A percentile compares a stretch with the other conserved stretches of the same genome.
Conservation (phyloP, 2,329 filamentous ascomycete species). For the Beauveria australis region DNA sequence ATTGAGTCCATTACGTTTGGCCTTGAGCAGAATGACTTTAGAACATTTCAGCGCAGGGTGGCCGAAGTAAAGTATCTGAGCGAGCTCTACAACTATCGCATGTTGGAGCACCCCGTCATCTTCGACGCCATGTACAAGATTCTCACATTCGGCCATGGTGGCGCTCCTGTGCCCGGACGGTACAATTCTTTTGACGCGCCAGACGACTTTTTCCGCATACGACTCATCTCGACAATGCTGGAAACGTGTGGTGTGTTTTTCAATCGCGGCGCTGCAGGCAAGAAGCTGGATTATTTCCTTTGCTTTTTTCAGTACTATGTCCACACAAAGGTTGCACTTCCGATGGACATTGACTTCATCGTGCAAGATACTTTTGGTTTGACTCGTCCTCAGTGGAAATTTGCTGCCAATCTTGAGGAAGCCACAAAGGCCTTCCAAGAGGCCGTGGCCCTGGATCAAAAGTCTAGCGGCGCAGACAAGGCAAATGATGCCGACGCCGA, state of each 20-base stretch:
- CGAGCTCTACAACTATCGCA: slow-evolving; percentile 94
- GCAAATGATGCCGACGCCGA: slow-evolving; percentile 63
- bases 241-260: slow-evolving; percentile 97
- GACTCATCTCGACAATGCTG: slow-evolving; percentile 77
- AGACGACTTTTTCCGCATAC: slow-evolving; percentile 94
- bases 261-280: slow-evolving; percentile 83
- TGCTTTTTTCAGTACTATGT: slow-evolving; percentile 98
- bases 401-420: slow-evolving; percentile 72
- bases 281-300: slow-evolving; percentile 96
- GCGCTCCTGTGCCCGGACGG: slow-evolving; percentile 70
- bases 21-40: slow-evolving; percentile 93
- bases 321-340: slow-evolving; percentile 76
- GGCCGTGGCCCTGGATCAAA: slow-evolving; percentile 85
- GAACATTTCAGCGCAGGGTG: slow-evolving; percentile 89
- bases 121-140: slow-evolving; percentile 95
- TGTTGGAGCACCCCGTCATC: slow-evolving; percentile 90
- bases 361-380: slow-evolving; percentile 85
- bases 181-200: slow-evolving; percentile 75
- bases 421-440: slow-evolving; percentile 77
- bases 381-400: slow-evolving; percentile 86
- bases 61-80: slow-evolving; percentile 94
- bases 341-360: slow-evolving; percentile 96
- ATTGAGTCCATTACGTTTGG: slow-evolving; percentile 83
- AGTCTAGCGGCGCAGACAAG: slow-evolving; percentile 65
- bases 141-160: slow-evolving; percentile 85